phyloP scores from a whole-genome alignment of 179 eudicot genomes.

The Beta macrorhiza region DNA sequence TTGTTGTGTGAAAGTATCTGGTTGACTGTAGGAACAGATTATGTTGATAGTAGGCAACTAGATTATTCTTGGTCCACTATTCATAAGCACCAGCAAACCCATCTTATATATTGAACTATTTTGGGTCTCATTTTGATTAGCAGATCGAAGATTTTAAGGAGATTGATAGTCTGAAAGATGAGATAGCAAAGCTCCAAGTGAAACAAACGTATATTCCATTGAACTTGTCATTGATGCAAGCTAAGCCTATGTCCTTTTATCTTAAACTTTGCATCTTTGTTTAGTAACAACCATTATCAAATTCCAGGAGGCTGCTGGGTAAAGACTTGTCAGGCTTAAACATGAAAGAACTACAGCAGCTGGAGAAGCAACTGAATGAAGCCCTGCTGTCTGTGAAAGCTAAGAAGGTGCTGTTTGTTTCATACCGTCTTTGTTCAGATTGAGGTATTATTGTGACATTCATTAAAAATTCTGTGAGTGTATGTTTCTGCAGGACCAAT shows the following conservation, averaged over 20 bases:
- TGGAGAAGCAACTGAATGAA: constrained; percentile 58
- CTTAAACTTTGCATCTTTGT: background rate
- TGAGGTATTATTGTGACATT: background rate
- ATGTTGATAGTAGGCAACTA: background rate
- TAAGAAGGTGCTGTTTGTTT: constrained; percentile 44
- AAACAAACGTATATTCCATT: constrained; percentile 36
- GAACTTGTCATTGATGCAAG: background rate
- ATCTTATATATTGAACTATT: background rate
- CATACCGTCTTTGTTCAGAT: background rate
- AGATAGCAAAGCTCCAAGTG: constrained; percentile 45
- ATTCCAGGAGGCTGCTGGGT: constrained; percentile 59
- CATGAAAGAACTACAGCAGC: constrained; percentile 50
- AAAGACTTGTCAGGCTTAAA: constrained; percentile 56
- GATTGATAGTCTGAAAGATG: constrained; percentile 48
- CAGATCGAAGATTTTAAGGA: constrained; percentile 39
- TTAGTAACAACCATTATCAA: background rate
- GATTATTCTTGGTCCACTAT: background rate
- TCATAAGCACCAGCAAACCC: background rate
- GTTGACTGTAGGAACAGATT: background rate
- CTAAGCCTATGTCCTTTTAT: background rate
- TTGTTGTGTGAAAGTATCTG: background rate
- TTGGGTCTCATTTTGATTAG: constrained; percentile 7
- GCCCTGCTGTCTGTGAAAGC: constrained; percentile 55
- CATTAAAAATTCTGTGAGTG: background rate
- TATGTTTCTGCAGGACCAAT: constrained; percentile 47